Conservation (phyloP, 1,284 basidiomycete species). For the Microbotryum saponariae region DNA sequence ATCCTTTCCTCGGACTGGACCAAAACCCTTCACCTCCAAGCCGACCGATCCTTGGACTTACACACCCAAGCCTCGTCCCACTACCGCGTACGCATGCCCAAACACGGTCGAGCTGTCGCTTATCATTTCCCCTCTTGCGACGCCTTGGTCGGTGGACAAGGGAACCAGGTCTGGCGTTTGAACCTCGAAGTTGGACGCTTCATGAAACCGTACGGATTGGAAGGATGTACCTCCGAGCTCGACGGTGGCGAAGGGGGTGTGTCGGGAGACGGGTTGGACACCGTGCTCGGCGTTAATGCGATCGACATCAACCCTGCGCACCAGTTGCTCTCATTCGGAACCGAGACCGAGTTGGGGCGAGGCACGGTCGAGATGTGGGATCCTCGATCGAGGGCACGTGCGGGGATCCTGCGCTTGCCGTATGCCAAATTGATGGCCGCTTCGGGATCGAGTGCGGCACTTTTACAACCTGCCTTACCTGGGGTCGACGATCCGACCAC, state of each 20-base stretch:
- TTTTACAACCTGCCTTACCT: constrained; percentile 40
- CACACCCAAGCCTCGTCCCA: constrained; percentile 92
- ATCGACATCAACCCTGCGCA: constrained; percentile 92
- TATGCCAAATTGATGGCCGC: constrained; percentile 49
- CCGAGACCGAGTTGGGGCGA: constrained; percentile 51
- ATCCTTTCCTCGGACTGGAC: constrained; percentile 98
- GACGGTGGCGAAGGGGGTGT: constrained; percentile 33
- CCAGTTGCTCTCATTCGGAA: constrained; percentile 80
- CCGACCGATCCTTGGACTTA: constrained; percentile 86
- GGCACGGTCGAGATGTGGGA: constrained; percentile 96
- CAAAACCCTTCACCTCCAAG: constrained; percentile 93
- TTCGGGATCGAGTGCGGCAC: constrained; percentile 41
- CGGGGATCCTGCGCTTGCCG: constrained; percentile 72
- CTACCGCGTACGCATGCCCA: constrained; percentile 85
- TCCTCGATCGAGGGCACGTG: constrained; percentile 67
- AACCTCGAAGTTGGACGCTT: constrained; percentile 94
- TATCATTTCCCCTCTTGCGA: constrained; percentile 83
- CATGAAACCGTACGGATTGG: constrained; percentile 65
- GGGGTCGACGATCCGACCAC: constrained; percentile 42
- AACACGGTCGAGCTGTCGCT: constrained; percentile 81
- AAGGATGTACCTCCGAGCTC: constrained; percentile 38
- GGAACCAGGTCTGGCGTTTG: constrained; percentile 81
- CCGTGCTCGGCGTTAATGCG: constrained; percentile 70
- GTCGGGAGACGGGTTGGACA: constrained; percentile 41
- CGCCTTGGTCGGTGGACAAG: constrained; percentile 65